Evolutionary conservation across 768 basidiomycete genomes (phyloP).

Genomic region (Mycena polygramma): DNA sequence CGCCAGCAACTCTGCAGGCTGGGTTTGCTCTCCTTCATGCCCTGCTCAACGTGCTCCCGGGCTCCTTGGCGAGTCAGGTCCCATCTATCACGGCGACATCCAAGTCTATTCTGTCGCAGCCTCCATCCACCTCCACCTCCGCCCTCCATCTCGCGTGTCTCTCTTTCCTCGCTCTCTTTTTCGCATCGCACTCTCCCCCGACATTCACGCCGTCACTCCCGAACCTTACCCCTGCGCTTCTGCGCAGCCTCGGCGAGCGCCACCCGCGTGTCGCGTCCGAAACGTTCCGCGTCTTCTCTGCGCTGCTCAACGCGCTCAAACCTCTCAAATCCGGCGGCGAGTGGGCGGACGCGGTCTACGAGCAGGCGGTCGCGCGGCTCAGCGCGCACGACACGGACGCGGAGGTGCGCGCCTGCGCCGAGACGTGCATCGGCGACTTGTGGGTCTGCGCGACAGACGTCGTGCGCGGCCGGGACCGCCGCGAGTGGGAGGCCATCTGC

Average conservation of each 20-base stretch:
- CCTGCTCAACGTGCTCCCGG: conserved; percentile 84
- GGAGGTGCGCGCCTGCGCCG: conserved; percentile 87
- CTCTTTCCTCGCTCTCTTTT: conserved; percentile 88
- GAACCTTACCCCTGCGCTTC: conserved; percentile 78
- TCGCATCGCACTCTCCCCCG: conserved; percentile 74
- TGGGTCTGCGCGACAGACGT: conserved; percentile 89
- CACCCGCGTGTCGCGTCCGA: conserved; percentile 92
- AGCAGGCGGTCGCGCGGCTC: conserved; percentile 78
- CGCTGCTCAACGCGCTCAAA: conserved; percentile 81
- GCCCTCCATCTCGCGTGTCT: conserved; percentile 87
- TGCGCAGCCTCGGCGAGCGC: conserved; percentile 81
- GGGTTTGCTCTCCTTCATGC: conserved; percentile 85
- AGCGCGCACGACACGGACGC: conserved; percentile 89
- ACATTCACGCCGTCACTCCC: conserved; percentile 74
- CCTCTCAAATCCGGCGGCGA: conserved; percentile 69
- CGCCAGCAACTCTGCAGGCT: conserved; percentile 83
- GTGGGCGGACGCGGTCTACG: conserved; percentile 82
- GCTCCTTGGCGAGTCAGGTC: conserved; percentile 81
- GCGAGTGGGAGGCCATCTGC: conserved; percentile 88
- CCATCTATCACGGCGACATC: conserved; percentile 72
- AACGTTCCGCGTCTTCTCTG: conserved; percentile 88
- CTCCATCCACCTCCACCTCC: conserved; percentile 83
- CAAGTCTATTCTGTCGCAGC: conserved; percentile 73
- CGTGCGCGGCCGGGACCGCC: conserved; percentile 70
- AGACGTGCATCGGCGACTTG: conserved; percentile 86